Conservation (phyloP, 2,329 filamentous ascomycete species). For the Fusarium lateritium region DNA sequence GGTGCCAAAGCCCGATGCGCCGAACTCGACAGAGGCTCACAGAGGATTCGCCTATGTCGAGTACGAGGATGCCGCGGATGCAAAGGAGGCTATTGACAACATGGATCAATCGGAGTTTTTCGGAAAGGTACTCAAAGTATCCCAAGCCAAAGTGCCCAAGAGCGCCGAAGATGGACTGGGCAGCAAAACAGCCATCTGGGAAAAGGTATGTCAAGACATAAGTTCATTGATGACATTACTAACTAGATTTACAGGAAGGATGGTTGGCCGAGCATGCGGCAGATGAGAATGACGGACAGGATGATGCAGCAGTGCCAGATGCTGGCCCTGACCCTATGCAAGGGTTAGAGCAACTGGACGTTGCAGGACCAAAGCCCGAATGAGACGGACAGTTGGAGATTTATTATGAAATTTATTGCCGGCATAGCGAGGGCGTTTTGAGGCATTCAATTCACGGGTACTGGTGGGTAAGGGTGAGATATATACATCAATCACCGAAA, state of each 20-base stretch:
- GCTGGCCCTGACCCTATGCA: conserved; percentile 90
- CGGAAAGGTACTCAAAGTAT: conserved; percentile 92
- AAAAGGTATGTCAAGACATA: conserved; percentile 78
- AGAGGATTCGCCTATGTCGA: conserved; percentile 97
- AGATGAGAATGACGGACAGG: conserved; percentile 76
- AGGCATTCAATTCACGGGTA: conserved; percentile 46
- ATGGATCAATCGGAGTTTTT: conserved; percentile 98
- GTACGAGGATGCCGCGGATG: conserved; percentile 88
- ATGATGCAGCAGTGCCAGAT: conserved; percentile 57
- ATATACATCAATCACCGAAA: conserved; percentile 46
- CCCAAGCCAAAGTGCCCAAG: conserved; percentile 92
- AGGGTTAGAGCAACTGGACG: conserved; percentile 91
- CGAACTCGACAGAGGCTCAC: conserved; percentile 83
- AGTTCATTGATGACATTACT: conserved; percentile 18
- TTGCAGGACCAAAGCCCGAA: conserved; percentile 88
- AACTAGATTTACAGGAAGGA: conserved; percentile 76
- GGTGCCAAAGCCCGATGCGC: conserved; percentile 87
- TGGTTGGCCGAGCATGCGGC: conserved; percentile 92
- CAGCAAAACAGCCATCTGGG: conserved; percentile 95
- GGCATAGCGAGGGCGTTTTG: conserved; percentile 65
- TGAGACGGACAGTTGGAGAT: conserved; percentile 55
- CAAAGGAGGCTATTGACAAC: conserved; percentile 96
- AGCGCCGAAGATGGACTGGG: conserved; percentile 88
- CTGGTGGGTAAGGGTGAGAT: conserved; percentile 38
- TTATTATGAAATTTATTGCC: conserved; percentile 46